phyloP scores from a whole-genome alignment of 345 rosid species.

The Eucalyptus grandis region DNA sequence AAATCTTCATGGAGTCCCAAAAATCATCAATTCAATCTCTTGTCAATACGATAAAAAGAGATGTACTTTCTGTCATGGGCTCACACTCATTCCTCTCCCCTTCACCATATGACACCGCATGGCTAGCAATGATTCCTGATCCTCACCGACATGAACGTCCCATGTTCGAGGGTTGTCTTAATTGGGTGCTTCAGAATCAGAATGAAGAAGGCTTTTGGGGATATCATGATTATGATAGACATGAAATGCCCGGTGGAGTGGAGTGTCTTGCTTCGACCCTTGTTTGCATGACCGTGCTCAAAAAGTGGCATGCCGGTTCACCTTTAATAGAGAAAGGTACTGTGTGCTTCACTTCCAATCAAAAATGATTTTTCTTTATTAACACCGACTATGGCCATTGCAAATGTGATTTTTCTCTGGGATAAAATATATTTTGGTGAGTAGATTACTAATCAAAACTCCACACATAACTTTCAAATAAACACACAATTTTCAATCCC shows the following conservation, averaged over 20 bases:
- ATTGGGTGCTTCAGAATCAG: conserved; percentile 48
- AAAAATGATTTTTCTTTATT: not conserved
- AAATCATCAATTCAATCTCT: not conserved
- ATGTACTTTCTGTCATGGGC: not conserved
- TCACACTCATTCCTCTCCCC: conserved; percentile 23
- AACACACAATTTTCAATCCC: not conserved
- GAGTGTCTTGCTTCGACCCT: conserved; percentile 34
- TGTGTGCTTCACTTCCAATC: too few species aligned
- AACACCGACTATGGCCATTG: not conserved
- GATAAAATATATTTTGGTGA: not conserved
- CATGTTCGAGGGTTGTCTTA: conserved; percentile 39
- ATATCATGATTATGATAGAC: conserved; percentile 4
- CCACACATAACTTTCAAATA: not conserved
- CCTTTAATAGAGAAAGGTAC: conserved; percentile 16
- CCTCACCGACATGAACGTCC: conserved; percentile 1
- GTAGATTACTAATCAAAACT: not conserved
- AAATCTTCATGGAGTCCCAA: not conserved
- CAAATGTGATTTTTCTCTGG: not conserved
- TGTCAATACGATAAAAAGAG: conserved; percentile 12
- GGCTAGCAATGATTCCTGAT: conserved; percentile 43
- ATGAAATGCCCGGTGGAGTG: not conserved
- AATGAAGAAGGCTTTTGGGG: conserved; percentile 44
- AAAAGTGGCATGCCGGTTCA: conserved; percentile 23
- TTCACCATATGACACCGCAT: conserved; percentile 50
- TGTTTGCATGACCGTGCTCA: conserved; percentile 43